phyloP scores from a whole-genome alignment of 108 stramenopile genomes.

The Cyclotella kingstonii region DNA sequence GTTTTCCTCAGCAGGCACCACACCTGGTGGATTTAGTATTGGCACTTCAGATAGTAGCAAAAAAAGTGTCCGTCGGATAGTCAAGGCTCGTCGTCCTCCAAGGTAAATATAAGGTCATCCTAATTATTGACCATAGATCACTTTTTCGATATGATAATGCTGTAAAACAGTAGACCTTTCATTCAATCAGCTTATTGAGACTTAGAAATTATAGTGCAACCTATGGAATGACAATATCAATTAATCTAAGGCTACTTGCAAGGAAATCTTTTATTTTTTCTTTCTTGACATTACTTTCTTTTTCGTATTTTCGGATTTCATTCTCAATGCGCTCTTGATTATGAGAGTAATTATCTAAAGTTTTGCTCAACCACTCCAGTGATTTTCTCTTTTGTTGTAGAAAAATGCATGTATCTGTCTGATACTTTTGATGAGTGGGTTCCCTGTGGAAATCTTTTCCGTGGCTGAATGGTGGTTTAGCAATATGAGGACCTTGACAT shows the following conservation, averaged over 20 bases:
- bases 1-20: slow-evolving; percentile 2
- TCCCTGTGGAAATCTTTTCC: slow-evolving; percentile 34
- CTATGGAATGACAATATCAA: slow-evolving; percentile 29
- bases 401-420: slow-evolving; percentile 26
- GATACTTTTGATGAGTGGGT: slow-evolving; percentile 20
- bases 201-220: no score
- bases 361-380: slow-evolving; percentile 33
- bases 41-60: slow-evolving; percentile 14
- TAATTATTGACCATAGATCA: no score
- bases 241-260: slow-evolving; percentile 40
- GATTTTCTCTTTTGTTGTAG: slow-evolving; percentile 25
- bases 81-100: slow-evolving; percentile 21
- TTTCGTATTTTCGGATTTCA: slow-evolving; percentile 21
- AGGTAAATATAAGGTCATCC: background rate
- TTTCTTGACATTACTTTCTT: slow-evolving; percentile 18
- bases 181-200: no score
- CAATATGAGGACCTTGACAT: slow-evolving; percentile 39
- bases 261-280: slow-evolving; percentile 31
- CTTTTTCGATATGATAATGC: no score
- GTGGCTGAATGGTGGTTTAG: slow-evolving; percentile 43
- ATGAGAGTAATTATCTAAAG: slow-evolving; percentile 21
- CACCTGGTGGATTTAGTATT: slow-evolving; percentile 18
- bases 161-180: no score
- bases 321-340: slow-evolving; percentile 25
- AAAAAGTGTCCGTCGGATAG: slow-evolving; percentile 9